Evolutionary conservation across 495 filamentous ascomycete genomes (phyloP), one percentile per base, ranked within the genome.

Genomic region (Margaritispora aquatica): DNA sequence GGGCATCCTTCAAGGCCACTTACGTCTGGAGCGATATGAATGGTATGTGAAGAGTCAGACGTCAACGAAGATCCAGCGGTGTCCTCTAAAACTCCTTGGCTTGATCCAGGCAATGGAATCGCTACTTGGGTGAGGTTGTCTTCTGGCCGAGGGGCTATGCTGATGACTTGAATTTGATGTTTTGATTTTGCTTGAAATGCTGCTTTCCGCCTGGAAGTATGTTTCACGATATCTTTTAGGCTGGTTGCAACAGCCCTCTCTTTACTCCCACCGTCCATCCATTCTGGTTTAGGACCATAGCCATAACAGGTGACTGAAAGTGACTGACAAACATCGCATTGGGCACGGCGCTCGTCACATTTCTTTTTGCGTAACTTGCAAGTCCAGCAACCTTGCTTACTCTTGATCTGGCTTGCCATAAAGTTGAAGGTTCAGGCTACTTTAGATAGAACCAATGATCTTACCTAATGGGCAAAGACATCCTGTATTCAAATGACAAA

Each of bases 351-450:
- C 63, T 74, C 72, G 59, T 73, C 68, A 57, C 72, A 74, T 52
- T 74, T 74, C 58, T 74, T 74, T 54, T 69, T 67, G 19, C 72
- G 63, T 20, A 74, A 55, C n/a, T 68, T 69, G 48, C 72, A 74
- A 15, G 71, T 71, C 72, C 72, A 74, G 52, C 72, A 74, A 20
- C 72, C 72, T 23, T 48, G 53, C 24, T 56, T 67, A 52, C 62
- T 63, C 38, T 44, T 44, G 38, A n/a, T n/a, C n/a, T n/a, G n/a
- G n/a, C n/a, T n/a, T n/a, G n/a, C n/a, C n/a, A n/a, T n/a, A n/a
- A n/a, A n/a, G n/a, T n/a, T n/a, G n/a, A n/a, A n/a, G n/a, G n/a
- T n/a, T n/a, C n/a, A n/a, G n/a, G n/a, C n/a, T n/a, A n/a, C n/a
- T n/a, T n/a, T n/a, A n/a, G n/a, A n/a, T n/a, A n/a, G n/a, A n/a